Base-by-base conservation (phyloP, 2,329 filamentous ascomycete genomes). In the Xylariaceae sp. region DNA sequence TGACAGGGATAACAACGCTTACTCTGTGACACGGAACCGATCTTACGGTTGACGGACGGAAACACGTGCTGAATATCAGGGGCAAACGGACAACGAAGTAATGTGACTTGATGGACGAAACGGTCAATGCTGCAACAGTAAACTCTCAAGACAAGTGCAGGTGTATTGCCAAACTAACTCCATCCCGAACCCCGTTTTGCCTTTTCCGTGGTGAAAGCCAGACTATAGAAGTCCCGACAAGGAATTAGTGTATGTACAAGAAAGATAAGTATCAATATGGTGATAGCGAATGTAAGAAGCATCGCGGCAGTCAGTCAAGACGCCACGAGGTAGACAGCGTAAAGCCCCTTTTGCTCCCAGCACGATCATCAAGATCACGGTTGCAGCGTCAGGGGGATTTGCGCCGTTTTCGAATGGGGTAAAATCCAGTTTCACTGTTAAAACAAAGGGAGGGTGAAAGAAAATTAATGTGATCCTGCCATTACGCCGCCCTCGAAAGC, bases 281-380 rank as follows among this genome's bases (percentile, higher is more conserved):
- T 18, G 51, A 13, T 50, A 62, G 37, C 4, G 60, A 62, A 44
- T 52, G 60, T 57, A 62, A 57, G 57, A 62, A 45, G 13, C 55
- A 23, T 50, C 50, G 53, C 37, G 23, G 37, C 13, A 41, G 13
- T 10, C 37, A 13, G 3, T 41, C 13, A 13, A 41, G 9, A 13
- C 37, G 37, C 13, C 37, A 13, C 37, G 44, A n/a, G 1, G n/a
- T 15, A 47, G 44, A 47, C 15, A 23, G 8, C 17, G 18, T 7
- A 10, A 30, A 5, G 1, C 37, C 37, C 37, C 11, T 10, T 23
- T 18, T 54, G 45, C 35, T 18, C 37, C 55, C 15, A 51, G 53
- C 58, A 55, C 30, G 35, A 54, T 34, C 53, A 8, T 57, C 47
- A 50, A 50, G 47, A 51, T 50, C 55, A 41, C 15, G 23, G 11